These are phyloP conservation scores for Crithidia mellificae DNA, from an alignment of 208 protist genomes.

Conservation along the genomic window DNA sequence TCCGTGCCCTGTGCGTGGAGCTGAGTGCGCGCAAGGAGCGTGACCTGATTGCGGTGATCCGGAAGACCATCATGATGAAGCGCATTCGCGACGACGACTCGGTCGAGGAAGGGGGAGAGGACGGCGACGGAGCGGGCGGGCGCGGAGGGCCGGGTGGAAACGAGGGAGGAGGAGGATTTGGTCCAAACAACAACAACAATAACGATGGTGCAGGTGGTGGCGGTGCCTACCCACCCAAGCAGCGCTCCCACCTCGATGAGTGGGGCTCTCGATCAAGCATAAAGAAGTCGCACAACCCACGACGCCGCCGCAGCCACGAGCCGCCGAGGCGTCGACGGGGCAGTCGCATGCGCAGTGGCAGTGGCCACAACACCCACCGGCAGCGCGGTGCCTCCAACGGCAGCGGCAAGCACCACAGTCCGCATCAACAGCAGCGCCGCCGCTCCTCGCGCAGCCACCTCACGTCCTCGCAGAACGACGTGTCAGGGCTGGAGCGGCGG, in stretches of 20 bases:
- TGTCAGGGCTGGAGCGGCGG: background rate
- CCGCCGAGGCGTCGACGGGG: no score
- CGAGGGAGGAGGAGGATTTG: no score
- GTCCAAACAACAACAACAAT: background rate
- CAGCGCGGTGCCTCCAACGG: background rate
- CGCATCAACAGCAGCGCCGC: background rate
- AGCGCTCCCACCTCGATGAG: background rate
- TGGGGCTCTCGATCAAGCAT: no score
- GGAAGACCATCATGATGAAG: slow-evolving; percentile 41
- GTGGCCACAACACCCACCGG: background rate
- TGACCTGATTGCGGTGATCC: slow-evolving; percentile 52
- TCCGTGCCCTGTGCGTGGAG: slow-evolving; percentile 53
- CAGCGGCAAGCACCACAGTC: background rate
- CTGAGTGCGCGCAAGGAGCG: slow-evolving; percentile 51
- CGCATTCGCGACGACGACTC: slow-evolving; percentile 25
- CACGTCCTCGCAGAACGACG: background rate
- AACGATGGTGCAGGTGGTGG: background rate
- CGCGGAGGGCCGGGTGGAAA: background rate
- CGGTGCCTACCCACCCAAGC: background rate
- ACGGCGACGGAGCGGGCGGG: background rate
- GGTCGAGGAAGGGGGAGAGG: background rate
- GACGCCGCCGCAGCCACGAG: no score
- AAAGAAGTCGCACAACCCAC: background rate
- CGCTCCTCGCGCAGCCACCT: background rate
- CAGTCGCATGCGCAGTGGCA: background rate